Percentiles rank a stretch among this genome's conserved stretches.
These are phyloP conservation scores for Streptanthus diversifolius DNA, from an alignment of 345 rosid species.

Conservation along the genomic window DNA sequence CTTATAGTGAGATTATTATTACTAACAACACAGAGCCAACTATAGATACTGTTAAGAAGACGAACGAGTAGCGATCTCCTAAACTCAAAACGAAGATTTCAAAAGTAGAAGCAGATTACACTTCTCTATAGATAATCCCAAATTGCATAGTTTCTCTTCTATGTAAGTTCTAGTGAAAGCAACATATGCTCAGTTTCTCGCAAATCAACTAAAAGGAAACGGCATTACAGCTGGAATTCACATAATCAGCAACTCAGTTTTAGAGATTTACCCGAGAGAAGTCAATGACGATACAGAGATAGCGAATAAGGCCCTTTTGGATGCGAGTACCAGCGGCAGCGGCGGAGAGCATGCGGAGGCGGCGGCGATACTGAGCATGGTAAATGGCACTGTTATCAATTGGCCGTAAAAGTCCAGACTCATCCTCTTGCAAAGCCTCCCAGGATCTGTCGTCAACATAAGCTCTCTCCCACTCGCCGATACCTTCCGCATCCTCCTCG, in stretches of 20 bases:
- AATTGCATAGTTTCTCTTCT: background rate
- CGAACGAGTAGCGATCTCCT: conserved; percentile 9
- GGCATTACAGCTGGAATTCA: background rate
- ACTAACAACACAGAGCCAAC: background rate
- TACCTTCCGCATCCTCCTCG: conserved; percentile 58
- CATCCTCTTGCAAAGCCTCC: conserved; percentile 90
- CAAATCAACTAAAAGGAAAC: conserved; percentile 1
- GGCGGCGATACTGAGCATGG: conserved; percentile 70
- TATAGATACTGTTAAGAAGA: background rate
- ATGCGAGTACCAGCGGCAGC: conserved; percentile 57
- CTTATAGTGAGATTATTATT: background rate
- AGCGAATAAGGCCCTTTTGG: conserved; percentile 93
- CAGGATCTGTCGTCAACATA: conserved; percentile 84
- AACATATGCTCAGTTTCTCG: background rate
- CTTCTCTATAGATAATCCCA: background rate
- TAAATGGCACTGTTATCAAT: conserved; percentile 61
- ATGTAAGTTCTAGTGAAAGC: background rate
- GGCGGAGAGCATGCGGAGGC: conserved; percentile 65
- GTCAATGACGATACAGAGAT: conserved; percentile 76
- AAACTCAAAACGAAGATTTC: background rate
- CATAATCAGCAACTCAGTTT: background rate
- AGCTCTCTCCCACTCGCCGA: conserved; percentile 73
- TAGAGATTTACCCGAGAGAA: conserved; percentile 59
- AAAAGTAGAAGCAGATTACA: background rate
- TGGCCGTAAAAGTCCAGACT: conserved; percentile 73